phyloP scores from a whole-genome alignment of 2,329 filamentous ascomycete genomes.

The Apiospora malaysiana region DNA sequence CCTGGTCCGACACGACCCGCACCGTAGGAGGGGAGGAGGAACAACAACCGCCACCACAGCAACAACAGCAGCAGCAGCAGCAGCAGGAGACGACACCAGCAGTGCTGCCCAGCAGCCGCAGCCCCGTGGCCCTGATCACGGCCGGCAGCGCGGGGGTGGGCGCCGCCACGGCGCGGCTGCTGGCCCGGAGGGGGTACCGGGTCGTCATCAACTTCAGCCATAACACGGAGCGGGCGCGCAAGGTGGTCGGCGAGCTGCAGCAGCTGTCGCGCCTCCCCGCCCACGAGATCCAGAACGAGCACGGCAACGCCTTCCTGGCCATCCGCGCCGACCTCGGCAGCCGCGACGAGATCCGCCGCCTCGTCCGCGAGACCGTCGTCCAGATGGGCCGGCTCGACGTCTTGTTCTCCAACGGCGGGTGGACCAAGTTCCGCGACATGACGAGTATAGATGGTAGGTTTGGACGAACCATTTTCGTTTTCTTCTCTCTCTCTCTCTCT shows the following conservation, averaged over 20 bases:
- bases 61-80: background rate
- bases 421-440: constrained; percentile 48
- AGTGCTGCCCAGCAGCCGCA: background rate
- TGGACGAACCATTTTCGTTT: background rate
- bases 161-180: constrained; percentile 68
- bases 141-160: constrained; percentile 71
- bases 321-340: constrained; percentile 72
- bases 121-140: constrained; percentile 51
- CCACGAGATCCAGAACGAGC: constrained; percentile 40
- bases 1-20: background rate
- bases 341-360: constrained; percentile 61
- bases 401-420: constrained; percentile 76
- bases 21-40: background rate
- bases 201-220: constrained; percentile 77
- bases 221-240: constrained; percentile 63
- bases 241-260: constrained; percentile 61
- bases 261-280: constrained; percentile 47
- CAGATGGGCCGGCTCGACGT: constrained; percentile 76
- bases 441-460: constrained; percentile 23
- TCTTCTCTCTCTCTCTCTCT: background rate
- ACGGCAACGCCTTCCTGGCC: constrained; percentile 46
- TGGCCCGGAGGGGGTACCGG: constrained; percentile 71
- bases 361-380: constrained; percentile 64
- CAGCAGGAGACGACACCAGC: background rate
- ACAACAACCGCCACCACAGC: background rate